Evolutionary conservation across 371 early-diverging fungal species (phyloP).

Genomic region (Fennellomyces sp.): DNA sequence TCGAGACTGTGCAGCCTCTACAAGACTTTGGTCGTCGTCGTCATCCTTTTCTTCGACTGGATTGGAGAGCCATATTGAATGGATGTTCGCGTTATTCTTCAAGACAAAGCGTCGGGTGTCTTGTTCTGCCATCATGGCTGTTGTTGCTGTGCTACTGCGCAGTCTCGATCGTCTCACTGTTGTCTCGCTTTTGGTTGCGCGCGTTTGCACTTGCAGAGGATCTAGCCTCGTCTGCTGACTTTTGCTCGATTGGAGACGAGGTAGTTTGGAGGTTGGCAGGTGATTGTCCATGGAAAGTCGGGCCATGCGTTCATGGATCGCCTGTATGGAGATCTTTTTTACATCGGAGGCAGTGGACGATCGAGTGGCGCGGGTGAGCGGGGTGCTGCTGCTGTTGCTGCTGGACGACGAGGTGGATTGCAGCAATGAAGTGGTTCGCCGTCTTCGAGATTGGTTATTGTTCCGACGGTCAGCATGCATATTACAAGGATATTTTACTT

Average conservation of each 20-base stretch:
- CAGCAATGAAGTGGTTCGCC: background rate
- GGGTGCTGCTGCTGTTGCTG: background rate
- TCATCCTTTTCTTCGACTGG: background rate
- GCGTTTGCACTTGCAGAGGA: background rate
- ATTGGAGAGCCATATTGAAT: constrained; percentile 2
- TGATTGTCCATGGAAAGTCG: background rate
- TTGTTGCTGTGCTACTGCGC: background rate
- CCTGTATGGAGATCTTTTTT: background rate
- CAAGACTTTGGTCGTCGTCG: background rate
- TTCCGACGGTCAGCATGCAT: background rate
- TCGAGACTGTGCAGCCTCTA: background rate
- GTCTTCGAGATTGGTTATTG: background rate
- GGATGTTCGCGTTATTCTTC: background rate
- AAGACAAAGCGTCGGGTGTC: background rate
- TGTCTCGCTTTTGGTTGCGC: constrained; percentile 8
- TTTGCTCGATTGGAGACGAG: background rate
- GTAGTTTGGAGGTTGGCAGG: background rate
- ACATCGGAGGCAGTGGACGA: background rate
- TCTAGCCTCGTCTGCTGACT: background rate
- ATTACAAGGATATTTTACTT: background rate
- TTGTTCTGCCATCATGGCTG: background rate
- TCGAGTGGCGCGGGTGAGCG: background rate
- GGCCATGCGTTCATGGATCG: constrained; percentile 7
- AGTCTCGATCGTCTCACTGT: background rate
- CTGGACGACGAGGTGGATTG: background rate